These are phyloP conservation scores for Phytophthora idaei DNA, from an alignment of 352 stramenopile genomes.

Conservation along the genomic window DNA sequence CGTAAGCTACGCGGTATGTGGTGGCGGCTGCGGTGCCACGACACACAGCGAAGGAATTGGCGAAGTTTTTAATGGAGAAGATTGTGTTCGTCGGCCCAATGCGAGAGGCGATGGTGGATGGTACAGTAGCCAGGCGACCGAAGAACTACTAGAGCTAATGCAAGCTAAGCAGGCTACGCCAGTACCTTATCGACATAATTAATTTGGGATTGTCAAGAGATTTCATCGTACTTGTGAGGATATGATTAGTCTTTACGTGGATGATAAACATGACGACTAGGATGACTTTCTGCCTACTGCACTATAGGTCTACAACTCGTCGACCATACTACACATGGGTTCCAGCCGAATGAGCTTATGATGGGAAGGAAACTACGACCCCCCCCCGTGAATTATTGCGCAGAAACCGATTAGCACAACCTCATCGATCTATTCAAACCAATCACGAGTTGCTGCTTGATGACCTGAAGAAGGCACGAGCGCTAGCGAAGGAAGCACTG, in stretches of 20 bases:
- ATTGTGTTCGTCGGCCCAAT: too few species aligned
- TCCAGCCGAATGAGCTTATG: conserved; percentile 16
- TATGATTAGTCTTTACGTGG: conserved; percentile 17
- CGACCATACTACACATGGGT: neutral
- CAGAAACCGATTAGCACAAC: neutral
- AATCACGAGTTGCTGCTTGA: neutral
- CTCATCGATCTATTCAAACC: neutral
- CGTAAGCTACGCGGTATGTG: too few species aligned
- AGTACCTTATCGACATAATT: conserved; percentile 24
- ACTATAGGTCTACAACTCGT: conserved; percentile 7
- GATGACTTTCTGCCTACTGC: conserved; percentile 17
- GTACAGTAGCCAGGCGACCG: neutral
- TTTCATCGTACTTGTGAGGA: conserved; percentile 32
- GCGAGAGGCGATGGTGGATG: too few species aligned
- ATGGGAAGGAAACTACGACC: conserved; percentile 6
- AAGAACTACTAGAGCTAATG: conserved; percentile 13
- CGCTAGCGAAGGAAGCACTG: neutral
- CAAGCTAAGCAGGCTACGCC: conserved; percentile 24
- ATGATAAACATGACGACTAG: conserved; percentile 12
- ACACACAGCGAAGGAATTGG: too few species aligned
- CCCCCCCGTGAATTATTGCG: conserved; percentile 1
- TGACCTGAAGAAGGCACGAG: neutral
- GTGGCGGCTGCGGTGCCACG: too few species aligned
- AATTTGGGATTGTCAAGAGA: conserved; percentile 17
- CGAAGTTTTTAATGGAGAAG: too few species aligned